Conservation (phyloP, 495 filamentous ascomycete genomes). For the Xylaria acuta region DNA sequence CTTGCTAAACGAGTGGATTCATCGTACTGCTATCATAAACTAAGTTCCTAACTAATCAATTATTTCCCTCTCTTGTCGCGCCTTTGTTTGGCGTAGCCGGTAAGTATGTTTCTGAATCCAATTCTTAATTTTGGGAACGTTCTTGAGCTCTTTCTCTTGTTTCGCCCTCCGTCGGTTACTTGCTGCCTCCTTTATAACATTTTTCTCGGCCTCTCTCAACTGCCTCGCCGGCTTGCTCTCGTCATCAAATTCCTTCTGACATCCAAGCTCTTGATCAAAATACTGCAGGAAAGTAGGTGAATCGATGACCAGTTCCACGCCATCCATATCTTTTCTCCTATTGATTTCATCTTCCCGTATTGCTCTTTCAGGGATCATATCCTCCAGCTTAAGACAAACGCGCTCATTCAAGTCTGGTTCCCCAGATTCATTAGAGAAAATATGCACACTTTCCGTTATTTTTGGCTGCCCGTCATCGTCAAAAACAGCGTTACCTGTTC, state of each 20-base stretch:
- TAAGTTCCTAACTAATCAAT: background rate
- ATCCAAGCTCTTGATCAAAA: background rate
- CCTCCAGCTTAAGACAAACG: background rate
- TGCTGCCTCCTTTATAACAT: background rate
- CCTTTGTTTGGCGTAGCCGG: too few relatives aligned
- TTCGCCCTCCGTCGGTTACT: background rate
- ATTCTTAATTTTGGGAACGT: too few relatives aligned
- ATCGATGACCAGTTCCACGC: conserved; percentile 1
- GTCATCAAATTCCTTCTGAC: background rate
- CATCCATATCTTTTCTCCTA: background rate
- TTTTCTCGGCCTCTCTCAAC: background rate
- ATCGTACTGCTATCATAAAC: background rate
- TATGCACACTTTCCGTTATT: background rate
- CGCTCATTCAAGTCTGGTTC: background rate
- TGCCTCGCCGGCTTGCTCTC: background rate
- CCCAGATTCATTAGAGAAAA: background rate
- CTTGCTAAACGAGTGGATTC: too few relatives aligned
- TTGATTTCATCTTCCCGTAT: background rate
- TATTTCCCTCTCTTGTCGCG: too few relatives aligned
- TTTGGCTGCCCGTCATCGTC: background rate
- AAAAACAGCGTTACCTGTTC: background rate
- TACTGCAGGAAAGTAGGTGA: background rate
- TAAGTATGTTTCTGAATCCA: too few relatives aligned
- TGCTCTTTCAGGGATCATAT: background rate
- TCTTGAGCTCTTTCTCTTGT: conserved; percentile 15